Conservation (phyloP, 2,329 filamentous ascomycete genomes). For the Colletotrichum destructivum region DNA sequence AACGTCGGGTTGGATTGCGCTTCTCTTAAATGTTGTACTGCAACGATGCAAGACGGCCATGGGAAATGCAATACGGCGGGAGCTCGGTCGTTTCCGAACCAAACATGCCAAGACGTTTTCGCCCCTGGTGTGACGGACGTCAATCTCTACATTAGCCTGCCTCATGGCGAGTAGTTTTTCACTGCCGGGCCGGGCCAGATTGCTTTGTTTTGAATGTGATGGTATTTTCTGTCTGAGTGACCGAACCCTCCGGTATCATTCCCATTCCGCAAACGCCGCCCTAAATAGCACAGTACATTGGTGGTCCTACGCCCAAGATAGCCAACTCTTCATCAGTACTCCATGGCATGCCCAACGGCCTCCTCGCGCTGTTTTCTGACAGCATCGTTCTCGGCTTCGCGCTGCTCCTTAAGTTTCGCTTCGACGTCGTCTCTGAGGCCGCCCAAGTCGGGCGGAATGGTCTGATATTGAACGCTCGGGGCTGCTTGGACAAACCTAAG, state of each 20-base stretch:
- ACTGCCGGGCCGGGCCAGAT: background rate
- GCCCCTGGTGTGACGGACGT: no score
- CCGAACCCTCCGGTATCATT: conserved; percentile 8
- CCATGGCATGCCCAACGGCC: conserved; percentile 71
- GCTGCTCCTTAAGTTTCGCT: conserved; percentile 75
- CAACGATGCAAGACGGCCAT: background rate
- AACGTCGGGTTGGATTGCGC: conserved; percentile 25
- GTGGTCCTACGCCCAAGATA: background rate
- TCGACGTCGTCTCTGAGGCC: conserved; percentile 80
- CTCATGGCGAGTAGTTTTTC: background rate
- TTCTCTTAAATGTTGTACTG: conserved; percentile 12
- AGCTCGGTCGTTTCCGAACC: background rate
- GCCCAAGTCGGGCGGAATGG: conserved; percentile 83
- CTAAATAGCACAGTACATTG: background rate
- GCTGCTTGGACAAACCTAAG: conserved; percentile 87
- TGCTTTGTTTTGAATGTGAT: background rate
- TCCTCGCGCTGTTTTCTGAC: conserved; percentile 69
- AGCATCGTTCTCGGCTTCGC: conserved; percentile 70
- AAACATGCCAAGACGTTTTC: background rate
- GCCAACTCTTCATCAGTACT: conserved; percentile 54
- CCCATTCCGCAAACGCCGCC: conserved; percentile 28
- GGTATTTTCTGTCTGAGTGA: conserved; percentile 7
- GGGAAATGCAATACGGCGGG: background rate
- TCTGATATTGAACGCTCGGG: conserved; percentile 88
- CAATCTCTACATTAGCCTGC: background rate